A percentile compares a stretch with the other conserved stretches of the same genome.
phyloP scores from a whole-genome alignment of 2,329 filamentous ascomycete genomes.

The Diplodia mutila region DNA sequence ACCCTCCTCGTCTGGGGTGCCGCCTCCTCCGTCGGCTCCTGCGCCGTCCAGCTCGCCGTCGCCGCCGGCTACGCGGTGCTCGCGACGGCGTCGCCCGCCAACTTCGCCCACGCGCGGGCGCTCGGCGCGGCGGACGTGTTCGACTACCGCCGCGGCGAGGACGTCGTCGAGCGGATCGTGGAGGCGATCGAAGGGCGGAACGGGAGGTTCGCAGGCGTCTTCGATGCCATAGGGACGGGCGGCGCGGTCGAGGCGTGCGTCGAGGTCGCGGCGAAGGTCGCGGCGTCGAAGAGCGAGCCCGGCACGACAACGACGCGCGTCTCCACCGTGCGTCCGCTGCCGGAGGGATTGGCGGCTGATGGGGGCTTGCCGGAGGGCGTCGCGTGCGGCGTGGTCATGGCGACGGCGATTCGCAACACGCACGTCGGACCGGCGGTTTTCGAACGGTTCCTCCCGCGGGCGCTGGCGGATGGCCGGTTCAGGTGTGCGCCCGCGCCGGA shows the following conservation, averaged over 20 bases:
- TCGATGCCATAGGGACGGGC: slow-evolving; percentile 37
- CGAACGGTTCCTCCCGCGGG: slow-evolving; percentile 38
- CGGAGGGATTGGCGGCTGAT: not conserved
- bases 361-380: not conserved
- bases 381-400: not conserved
- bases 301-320: too few species aligned
- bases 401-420: slow-evolving; percentile 27
- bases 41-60: slow-evolving; percentile 40
- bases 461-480: slow-evolving; percentile 37
- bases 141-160: slow-evolving; percentile 39
- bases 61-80: slow-evolving; percentile 41
- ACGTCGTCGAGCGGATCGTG: slow-evolving; percentile 42
- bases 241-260: not conserved
- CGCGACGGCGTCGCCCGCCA: slow-evolving; percentile 36
- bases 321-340: not conserved
- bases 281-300: too few species aligned
- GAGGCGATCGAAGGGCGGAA: slow-evolving; percentile 36
- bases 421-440: slow-evolving; percentile 39
- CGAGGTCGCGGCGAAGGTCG: not conserved
- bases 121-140: slow-evolving; percentile 37
- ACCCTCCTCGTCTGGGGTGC: slow-evolving; percentile 46
- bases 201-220: slow-evolving; percentile 41
- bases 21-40: slow-evolving; percentile 40
- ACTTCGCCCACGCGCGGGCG: slow-evolving; percentile 37
- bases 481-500: slow-evolving; percentile 37